These are phyloP conservation scores for Penicillium sp. DNA, from an alignment of 2,329 filamentous ascomycete genomes.

Conservation along the genomic window DNA sequence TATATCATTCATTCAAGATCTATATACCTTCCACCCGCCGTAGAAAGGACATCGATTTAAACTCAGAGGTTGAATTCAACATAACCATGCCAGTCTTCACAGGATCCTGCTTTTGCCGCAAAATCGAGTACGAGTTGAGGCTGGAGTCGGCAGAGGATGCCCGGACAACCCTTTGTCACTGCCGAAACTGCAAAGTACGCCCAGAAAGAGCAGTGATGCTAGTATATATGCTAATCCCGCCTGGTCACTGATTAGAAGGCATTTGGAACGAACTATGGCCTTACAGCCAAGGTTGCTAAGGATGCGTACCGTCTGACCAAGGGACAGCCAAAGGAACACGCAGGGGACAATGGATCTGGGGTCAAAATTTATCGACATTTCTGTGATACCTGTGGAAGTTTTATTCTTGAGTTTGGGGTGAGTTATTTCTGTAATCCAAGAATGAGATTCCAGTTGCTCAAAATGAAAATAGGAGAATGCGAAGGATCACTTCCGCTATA, in stretches of 20 bases:
- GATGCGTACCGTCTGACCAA: slow-evolving; percentile 50
- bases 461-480: slow-evolving; percentile 33
- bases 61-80: neutral
- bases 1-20: neutral
- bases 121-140: slow-evolving; percentile 54
- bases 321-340: slow-evolving; percentile 53
- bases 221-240: neutral
- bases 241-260: slow-evolving; percentile 48
- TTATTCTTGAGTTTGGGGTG: slow-evolving; percentile 60
- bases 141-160: slow-evolving; percentile 55
- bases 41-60: neutral
- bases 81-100: slow-evolving; percentile 39
- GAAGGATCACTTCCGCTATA: slow-evolving; percentile 48
- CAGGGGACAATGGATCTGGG: slow-evolving; percentile 59
- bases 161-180: slow-evolving; percentile 60
- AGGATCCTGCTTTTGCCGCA: slow-evolving; percentile 57
- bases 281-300: slow-evolving; percentile 59
- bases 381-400: slow-evolving; percentile 59
- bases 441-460: slow-evolving; percentile 15
- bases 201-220: neutral
- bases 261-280: slow-evolving; percentile 58
- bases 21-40: neutral
- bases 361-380: slow-evolving; percentile 58
- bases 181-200: slow-evolving; percentile 57
- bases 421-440: slow-evolving; percentile 18